Percentiles rank a stretch among this genome's conserved stretches.
These are phyloP conservation scores for Aspergillus sparsus DNA, from an alignment of 495 filamentous ascomycete genomes.

Conservation along the genomic window DNA sequence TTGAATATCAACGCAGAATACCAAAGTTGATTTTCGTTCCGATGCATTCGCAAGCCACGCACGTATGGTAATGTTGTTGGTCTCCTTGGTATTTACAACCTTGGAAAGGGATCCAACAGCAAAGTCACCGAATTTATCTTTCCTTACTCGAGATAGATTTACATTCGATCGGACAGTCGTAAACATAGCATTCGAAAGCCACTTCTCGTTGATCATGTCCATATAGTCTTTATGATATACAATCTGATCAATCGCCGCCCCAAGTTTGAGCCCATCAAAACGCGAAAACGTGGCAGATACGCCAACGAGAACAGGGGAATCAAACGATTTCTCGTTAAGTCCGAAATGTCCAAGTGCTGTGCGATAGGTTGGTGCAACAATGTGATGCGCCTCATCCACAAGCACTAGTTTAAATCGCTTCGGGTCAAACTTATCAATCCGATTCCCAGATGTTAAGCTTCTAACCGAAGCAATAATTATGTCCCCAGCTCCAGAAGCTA, in stretches of 20 bases:
- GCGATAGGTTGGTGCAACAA: constrained; percentile 80
- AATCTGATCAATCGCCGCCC: constrained; percentile 88
- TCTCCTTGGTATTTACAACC: constrained; percentile 74
- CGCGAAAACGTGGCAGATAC: constrained; percentile 93
- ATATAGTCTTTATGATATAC: constrained; percentile 97
- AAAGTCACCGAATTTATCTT: constrained; percentile 74
- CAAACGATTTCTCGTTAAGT: constrained; percentile 51
- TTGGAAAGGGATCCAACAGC: constrained; percentile 68
- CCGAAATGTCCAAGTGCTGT: constrained; percentile 72
- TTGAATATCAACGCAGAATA: constrained; percentile 86
- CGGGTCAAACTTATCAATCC: constrained; percentile 81
- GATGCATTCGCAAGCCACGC: constrained; percentile 79
- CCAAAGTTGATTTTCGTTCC: constrained; percentile 78
- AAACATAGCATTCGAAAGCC: constrained; percentile 83
- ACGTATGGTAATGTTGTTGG: constrained; percentile 79
- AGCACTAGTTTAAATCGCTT: constrained; percentile 81
- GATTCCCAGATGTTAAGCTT: constrained; percentile 71
- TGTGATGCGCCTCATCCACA: constrained; percentile 98
- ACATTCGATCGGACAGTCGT: constrained; percentile 84
- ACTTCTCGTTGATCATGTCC: constrained; percentile 91
- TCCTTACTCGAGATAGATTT: constrained; percentile 68
- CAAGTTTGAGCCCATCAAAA: constrained; percentile 83
- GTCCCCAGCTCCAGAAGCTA: constrained; percentile 76
- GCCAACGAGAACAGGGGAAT: constrained; percentile 76
- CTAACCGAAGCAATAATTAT: constrained; percentile 92